Conservation (phyloP, 306 rosid genomes). For the Alnus glutinosa region DNA sequence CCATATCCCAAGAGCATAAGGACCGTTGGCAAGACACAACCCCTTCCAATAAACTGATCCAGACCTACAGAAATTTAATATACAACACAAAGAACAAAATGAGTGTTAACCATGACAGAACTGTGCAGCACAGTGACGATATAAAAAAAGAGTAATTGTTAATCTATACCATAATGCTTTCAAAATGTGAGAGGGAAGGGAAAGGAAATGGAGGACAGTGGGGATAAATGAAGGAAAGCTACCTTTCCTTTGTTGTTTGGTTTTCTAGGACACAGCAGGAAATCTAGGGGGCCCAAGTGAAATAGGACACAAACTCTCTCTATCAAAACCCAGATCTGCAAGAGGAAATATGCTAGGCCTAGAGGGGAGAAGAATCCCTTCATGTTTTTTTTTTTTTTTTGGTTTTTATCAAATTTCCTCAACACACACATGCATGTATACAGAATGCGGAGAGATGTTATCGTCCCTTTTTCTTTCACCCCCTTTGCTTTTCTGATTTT, state of each 20-base stretch:
- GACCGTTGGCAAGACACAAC: slow-evolving; percentile 66
- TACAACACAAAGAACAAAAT: slow-evolving; percentile 9
- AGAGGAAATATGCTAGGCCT: background rate
- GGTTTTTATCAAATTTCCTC: no score
- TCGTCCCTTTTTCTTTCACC: background rate
- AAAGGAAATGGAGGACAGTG: background rate
- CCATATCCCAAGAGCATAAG: slow-evolving; percentile 84
- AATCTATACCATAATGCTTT: background rate
- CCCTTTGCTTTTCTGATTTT: background rate
- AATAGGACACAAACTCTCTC: background rate
- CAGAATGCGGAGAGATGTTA: background rate
- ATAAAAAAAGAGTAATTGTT: background rate
- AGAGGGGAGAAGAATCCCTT: background rate
- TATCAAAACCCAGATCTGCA: background rate
- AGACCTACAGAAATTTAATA: slow-evolving; percentile 54
- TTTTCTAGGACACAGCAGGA: background rate
- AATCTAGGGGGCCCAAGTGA: background rate
- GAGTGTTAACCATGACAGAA: slow-evolving; percentile 16
- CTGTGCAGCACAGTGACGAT: slow-evolving; percentile 7
- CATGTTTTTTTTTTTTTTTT: background rate
- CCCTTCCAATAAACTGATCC: slow-evolving; percentile 90
- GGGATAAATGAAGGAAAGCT: background rate
- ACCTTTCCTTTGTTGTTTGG: background rate
- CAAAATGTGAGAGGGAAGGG: background rate
- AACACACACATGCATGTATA: background rate